phyloP scores from a whole-genome alignment of 441 rosid genomes.

The Flueggea neowawraea region DNA sequence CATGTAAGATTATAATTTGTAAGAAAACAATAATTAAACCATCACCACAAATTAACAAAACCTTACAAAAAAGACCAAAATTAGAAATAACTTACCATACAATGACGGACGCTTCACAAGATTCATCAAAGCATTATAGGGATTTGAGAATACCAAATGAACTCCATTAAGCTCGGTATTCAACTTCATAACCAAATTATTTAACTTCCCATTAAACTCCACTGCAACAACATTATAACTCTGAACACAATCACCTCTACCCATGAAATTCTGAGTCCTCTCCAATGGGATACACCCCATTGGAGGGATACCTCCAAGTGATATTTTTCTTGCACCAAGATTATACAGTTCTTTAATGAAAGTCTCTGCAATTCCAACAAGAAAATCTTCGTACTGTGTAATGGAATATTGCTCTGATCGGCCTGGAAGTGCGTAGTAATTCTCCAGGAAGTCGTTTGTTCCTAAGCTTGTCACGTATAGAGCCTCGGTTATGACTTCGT shows the following conservation, averaged over 20 bases:
- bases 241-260: conserved; percentile 22
- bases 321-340: conserved; percentile 48
- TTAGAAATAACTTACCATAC: conserved; percentile 30
- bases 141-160: conserved; percentile 31
- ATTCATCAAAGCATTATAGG: conserved; percentile 29
- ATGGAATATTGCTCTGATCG: conserved; percentile 31
- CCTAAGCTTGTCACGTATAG: conserved; percentile 56
- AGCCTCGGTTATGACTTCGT: conserved; percentile 24
- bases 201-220: conserved; percentile 47
- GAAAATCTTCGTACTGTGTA: conserved; percentile 38
- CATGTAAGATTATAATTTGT: too few relatives aligned
- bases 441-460: conserved; percentile 68
- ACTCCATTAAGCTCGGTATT: conserved; percentile 48
- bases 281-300: conserved; percentile 78
- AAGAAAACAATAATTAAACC: too few relatives aligned
- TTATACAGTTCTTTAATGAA: conserved; percentile 32
- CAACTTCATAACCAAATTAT: conserved; percentile 26
- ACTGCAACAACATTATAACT: conserved; percentile 43
- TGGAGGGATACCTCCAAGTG: conserved; percentile 54
- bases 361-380: conserved; percentile 31
- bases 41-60: too few relatives aligned
- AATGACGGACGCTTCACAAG: conserved; percentile 35
- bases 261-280: conserved; percentile 38
- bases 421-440: conserved; percentile 42
- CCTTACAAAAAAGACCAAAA: not conserved